Base-by-base conservation (phyloP, 192 early-diverging fungal genomes). In the Ambispora gerdemannii region DNA sequence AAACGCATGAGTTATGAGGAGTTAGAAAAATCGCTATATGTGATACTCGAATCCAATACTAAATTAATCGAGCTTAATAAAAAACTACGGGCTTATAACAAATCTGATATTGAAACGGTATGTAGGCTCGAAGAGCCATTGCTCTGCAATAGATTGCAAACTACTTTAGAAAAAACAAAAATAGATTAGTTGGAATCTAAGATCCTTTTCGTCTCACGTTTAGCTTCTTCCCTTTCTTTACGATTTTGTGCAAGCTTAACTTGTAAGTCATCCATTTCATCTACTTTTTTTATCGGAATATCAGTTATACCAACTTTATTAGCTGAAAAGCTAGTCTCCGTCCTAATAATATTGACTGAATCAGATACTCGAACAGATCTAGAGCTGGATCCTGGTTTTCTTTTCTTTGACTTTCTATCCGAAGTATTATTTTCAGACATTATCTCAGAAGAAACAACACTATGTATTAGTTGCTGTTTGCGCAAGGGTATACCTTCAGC, bases 61-160 rank as follows among this genome's bases (percentile, higher is more conserved):
- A 50, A 66, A 66, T 66, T 66, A 66, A 66, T 66, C 24, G 15
- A 66, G 24, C 43, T 66, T 24, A 66, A 66, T 66, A 66, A 63
- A 63, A 63, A 63, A 11, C 24, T 63, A 38, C 62, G 35, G 35
- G 30, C 1, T 43, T 43, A 13, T 3, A 0, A 10, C 7, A 38
- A 36, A 0, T 13, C 13, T 38, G 61, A n/a, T n/a, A n/a, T n/a
- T n/a, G n/a, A 20, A 50, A 50, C 17, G 22, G 2, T n/a, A 1
- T 50, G 22, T 20, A 15, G 22, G 22, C 22, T n/a, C 22, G n/a
- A n/a, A n/a, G n/a, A n/a, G n/a, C n/a, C n/a, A n/a, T n/a, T n/a
- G n/a, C n/a, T n/a, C n/a, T n/a, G n/a, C n/a, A n/a, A n/a, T 1
- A 50, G 1, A n/a, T n/a, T 20, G 17, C 17, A 50, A n/a, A 50